Evolutionary conservation across 2,329 filamentous ascomycete genomes (phyloP), one percentile per base, ranked within the genome.

Genomic region (Ambrosiella beaveri): DNA sequence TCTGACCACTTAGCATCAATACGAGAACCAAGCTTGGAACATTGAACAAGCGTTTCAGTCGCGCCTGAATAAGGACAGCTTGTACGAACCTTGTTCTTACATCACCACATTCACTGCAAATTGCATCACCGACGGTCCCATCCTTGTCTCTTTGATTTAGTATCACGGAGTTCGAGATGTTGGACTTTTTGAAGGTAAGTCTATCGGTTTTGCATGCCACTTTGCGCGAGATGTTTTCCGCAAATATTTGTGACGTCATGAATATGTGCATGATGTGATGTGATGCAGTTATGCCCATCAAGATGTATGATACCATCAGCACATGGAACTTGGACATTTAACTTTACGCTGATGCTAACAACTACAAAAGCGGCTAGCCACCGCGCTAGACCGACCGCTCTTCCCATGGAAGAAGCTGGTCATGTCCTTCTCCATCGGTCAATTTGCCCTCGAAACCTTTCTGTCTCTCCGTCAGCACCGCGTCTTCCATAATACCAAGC

Each of bases 331-430:
- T 27, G 27, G 3, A 27, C 27, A 27, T 27, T 4, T 27, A 27
- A 27, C 27, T 27, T 27, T 27, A 41, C 7, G 17, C n/a, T 17
- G 44, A 8, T 47, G 36, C 60, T 59, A 54, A 59, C 59, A 52
- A 58, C 58, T n/a, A n/a, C 1, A 44, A 53, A 67, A 84, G 80
- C 79, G 79, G 75, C 82, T 97, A 64, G 88, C 88, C 68, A 81
- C 81, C 70, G 83, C 86, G 71, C 84, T 97, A 66, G 93, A 98
- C 75, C 82, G 87, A 67, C 90, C 91, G 60, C 76, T 87, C 67
- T 95, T 97, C 74, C 91, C 93, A 58, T 98, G 93, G 93, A 98
- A 96, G 81, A 86, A 82, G 69, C 82, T 98, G 65, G 90, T 98
- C 66, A 80, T 97, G 65, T 87, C 89, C 66, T 98, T 98, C 74